Base-by-base conservation (phyloP, 495 filamentous ascomycete genomes). In the Echria macrotheca region DNA sequence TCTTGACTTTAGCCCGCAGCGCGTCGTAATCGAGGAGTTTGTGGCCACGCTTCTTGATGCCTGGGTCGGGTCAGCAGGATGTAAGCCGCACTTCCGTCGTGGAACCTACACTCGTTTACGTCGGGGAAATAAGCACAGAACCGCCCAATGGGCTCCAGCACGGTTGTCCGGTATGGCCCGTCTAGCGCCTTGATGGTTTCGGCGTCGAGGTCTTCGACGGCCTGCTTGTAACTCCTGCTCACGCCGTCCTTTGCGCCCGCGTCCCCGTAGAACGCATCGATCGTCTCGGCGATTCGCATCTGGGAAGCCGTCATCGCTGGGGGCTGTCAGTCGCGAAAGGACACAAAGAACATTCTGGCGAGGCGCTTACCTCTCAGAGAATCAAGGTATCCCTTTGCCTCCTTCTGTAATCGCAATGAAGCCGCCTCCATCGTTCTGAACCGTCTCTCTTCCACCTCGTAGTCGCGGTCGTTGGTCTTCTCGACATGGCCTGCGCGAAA, bases 121-220 rank as follows among this genome's bases (percentile, higher is more conserved):
- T 98, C 93, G 4, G 94, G 94, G 70, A 98, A 98, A 72, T 98
- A 98, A 47, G 90, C 88, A 66, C 93, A 97, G 72, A 97, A 98
- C 38, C 89, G 78, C 49, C 82, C 82, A 59, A 98, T 98, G 21
- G 93, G 93, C 49, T 98, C 93, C 6, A 98, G 75, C 18, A 98
- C 93, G 2, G 91, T 96, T 14, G 87, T 87, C 55, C 89, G 76
- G 69, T 96, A 98, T 18, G 93, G 93, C n/a, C 93, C 93, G 67
- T 98, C 93, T 42, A 98, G 68, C 3, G 93, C 94, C 62, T 98
- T 98, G 65, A 98, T 96, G 0, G 93, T 98, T 66, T 98, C 93
- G 11, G 94, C 87, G 65, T 98, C 93, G 23, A 98, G 75, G 67
- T 98, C 93, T 55, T 96, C 91, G 14, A 98, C 93, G 1, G 93